These are phyloP conservation scores for Colletotrichum nymphaeae DNA, from an alignment of 2,329 filamentous ascomycete species.

Conservation along the genomic window DNA sequence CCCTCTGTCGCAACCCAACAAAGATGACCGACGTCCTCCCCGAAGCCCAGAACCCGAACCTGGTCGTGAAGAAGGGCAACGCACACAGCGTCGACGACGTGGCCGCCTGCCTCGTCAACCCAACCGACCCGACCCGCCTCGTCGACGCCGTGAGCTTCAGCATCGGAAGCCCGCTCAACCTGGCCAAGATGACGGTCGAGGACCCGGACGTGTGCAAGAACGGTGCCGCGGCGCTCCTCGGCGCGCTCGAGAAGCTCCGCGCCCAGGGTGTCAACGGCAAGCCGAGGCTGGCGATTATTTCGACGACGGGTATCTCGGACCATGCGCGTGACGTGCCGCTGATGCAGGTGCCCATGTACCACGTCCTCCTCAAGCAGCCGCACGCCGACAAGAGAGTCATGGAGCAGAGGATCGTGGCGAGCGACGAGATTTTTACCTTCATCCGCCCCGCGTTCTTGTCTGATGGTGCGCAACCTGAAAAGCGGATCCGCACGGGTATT, in stretches of 20 bases:
- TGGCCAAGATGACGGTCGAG: constrained; percentile 43
- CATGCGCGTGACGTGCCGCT: constrained; percentile 56
- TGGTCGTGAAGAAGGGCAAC: constrained; percentile 52
- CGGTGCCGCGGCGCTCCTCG: constrained; percentile 48
- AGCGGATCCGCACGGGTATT: constrained; percentile 50
- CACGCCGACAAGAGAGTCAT: constrained; percentile 61
- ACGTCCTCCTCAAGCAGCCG: constrained; percentile 51
- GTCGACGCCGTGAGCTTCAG: constrained; percentile 53
- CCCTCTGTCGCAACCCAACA: constrained; percentile 52
- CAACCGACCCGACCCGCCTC: constrained; percentile 41
- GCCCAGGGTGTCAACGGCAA: constrained; percentile 34
- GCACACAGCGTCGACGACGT: constrained; percentile 48
- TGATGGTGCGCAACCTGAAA: constrained; percentile 41
- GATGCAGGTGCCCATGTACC: constrained; percentile 56
- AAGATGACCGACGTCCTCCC: constrained; percentile 50
- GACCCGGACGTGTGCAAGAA: constrained; percentile 55
- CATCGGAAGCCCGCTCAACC: constrained; percentile 48
- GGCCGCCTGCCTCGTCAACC: constrained; percentile 43
- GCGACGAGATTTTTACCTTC: constrained; percentile 49
- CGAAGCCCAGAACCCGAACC: constrained; percentile 43
- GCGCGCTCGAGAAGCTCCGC: constrained; percentile 43
- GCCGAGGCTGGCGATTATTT: constrained; percentile 50
- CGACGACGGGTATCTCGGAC: constrained; percentile 53
- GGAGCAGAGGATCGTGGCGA: constrained; percentile 49
- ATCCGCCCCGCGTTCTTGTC: constrained; percentile 52